phyloP scores from a whole-genome alignment of 1,284 basidiomycete genomes.

The Tausonia pullulans region DNA sequence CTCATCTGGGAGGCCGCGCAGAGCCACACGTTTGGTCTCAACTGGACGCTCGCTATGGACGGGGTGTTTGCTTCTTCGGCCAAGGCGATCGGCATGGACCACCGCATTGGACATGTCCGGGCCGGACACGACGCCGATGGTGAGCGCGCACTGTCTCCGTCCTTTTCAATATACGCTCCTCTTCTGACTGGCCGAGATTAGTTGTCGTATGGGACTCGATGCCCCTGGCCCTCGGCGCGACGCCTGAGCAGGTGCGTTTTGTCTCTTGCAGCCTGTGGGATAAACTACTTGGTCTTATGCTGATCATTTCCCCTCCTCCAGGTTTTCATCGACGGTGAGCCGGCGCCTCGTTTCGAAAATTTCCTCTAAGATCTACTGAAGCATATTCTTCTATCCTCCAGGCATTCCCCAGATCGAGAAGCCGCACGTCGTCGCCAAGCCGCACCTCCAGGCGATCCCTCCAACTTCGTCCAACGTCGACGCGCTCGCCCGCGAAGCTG shows the following conservation, averaged over 20 bases:
- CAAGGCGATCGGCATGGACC: background rate
- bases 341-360: too few species aligned
- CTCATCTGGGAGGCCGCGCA: slow-evolving; percentile 78
- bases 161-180: background rate
- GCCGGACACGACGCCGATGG: slow-evolving; percentile 42
- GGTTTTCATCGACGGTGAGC: slow-evolving; percentile 46
- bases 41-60: slow-evolving; percentile 26
- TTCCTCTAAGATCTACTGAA: too few species aligned
- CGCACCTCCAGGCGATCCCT: slow-evolving; percentile 25
- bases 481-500: slow-evolving; percentile 24
- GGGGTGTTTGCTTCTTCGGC: slow-evolving; percentile 28
- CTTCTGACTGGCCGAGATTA: background rate
- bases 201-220: slow-evolving; percentile 50
- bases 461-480: slow-evolving; percentile 28
- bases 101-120: slow-evolving; percentile 44
- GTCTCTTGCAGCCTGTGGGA: background rate
- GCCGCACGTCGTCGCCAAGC: slow-evolving; percentile 28
- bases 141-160: background rate
- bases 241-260: slow-evolving; percentile 28
- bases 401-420: slow-evolving; percentile 27
- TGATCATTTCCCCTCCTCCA: slow-evolving; percentile 55
- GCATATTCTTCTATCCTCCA: too few species aligned
- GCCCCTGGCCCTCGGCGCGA: slow-evolving; percentile 54
- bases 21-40: slow-evolving; percentile 56
- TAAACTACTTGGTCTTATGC: slow-evolving; percentile 43